Evolutionary conservation across 2,329 filamentous ascomycete genomes (phyloP).

Genomic region (Alternaria consortialis): DNA sequence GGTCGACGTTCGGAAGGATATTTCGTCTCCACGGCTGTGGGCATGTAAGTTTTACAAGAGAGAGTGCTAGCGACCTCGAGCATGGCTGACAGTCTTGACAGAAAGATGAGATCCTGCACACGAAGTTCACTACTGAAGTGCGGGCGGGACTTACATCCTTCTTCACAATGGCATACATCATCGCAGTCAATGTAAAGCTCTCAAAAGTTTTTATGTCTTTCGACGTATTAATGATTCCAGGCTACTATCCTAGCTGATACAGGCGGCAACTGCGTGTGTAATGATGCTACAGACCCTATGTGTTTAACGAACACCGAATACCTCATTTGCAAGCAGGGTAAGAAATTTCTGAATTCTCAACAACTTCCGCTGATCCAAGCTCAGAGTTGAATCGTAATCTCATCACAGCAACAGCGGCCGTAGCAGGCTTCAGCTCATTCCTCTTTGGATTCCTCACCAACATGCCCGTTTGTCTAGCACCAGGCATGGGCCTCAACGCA

Average conservation of each 20-base stretch:
- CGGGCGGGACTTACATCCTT: conserved; percentile 80
- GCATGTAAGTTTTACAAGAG: conserved; percentile 67
- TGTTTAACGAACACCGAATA: conserved; percentile 68
- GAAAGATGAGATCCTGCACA: conserved; percentile 75
- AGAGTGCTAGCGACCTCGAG: neutral
- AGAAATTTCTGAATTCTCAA: neutral
- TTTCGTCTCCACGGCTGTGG: conserved; percentile 85
- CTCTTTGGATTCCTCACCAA: conserved; percentile 85
- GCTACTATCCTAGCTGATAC: conserved; percentile 60
- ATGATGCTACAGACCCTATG: conserved; percentile 55
- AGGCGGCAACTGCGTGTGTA: conserved; percentile 79
- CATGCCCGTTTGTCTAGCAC: conserved; percentile 59
- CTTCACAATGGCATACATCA: conserved; percentile 58
- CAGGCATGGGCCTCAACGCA: conserved; percentile 71
- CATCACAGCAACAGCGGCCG: conserved; percentile 84
- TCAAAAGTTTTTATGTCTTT: neutral
- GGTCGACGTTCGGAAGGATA: conserved; percentile 51
- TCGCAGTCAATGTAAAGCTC: conserved; percentile 40
- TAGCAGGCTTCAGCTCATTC: conserved; percentile 78
- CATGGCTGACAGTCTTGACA: conserved; percentile 46
- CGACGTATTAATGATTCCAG: conserved; percentile 30
- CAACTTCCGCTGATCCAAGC: conserved; percentile 2
- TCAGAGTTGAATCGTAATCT: conserved; percentile 74
- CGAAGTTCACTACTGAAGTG: conserved; percentile 84
- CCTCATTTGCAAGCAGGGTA: conserved; percentile 62